Conservation (phyloP, 192 early-diverging fungal species). For the Diversispora epigaea region DNA sequence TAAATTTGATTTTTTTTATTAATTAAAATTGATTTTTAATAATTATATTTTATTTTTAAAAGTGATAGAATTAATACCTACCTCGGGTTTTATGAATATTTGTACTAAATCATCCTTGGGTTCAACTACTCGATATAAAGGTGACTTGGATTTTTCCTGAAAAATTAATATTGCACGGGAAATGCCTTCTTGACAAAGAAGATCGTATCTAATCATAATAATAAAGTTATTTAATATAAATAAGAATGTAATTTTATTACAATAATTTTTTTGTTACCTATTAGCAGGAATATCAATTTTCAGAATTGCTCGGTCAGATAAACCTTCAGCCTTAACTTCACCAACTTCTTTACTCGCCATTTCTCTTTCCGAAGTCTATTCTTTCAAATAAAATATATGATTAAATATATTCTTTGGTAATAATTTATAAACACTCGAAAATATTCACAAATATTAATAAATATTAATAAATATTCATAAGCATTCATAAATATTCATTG, state of each 20-base stretch:
- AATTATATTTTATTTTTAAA: neutral
- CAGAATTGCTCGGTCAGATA: slow-evolving; percentile 79
- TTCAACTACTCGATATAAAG: slow-evolving; percentile 61
- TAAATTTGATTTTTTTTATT: slow-evolving; percentile 3
- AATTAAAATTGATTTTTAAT: neutral
- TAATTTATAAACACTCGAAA: neutral
- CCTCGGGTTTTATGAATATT: slow-evolving; percentile 70
- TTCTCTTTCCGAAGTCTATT: slow-evolving; percentile 78
- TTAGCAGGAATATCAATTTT: slow-evolving; percentile 99
- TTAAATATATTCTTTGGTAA: neutral
- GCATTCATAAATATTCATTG: no score
- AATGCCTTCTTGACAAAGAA: slow-evolving; percentile 96
- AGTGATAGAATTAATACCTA: slow-evolving; percentile 42
- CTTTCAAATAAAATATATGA: neutral
- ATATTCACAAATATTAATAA: neutral
- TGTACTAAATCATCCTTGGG: slow-evolving; percentile 59
- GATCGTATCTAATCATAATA: slow-evolving; percentile 72
- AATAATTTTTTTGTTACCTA: slow-evolving; percentile 46
- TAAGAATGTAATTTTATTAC: slow-evolving; percentile 20
- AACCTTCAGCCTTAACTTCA: slow-evolving; percentile 51
- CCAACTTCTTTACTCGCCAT: slow-evolving; percentile 66
- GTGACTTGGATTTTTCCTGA: slow-evolving; percentile 67
- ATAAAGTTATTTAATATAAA: neutral
- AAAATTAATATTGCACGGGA: slow-evolving; percentile 85
- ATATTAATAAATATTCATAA: no score